These are phyloP conservation scores for Microdochium bolleyi DNA, from an alignment of 2,329 filamentous ascomycete genomes.

Conservation along the genomic window DNA sequence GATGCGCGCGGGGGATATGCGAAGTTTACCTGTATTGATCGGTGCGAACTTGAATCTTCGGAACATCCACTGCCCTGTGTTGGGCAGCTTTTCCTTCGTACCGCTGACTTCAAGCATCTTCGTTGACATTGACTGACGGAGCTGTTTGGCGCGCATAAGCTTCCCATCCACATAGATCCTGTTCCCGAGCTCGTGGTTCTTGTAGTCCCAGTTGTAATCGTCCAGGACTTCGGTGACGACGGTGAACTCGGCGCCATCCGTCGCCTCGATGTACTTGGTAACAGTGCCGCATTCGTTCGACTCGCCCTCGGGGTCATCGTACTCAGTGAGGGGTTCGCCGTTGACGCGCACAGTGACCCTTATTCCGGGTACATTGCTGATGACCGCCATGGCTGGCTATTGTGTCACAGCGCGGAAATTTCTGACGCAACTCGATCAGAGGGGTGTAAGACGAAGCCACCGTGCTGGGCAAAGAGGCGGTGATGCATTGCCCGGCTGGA, in stretches of 20 bases:
- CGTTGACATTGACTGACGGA: neutral
- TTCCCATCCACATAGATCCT: constrained; percentile 13
- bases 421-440: neutral
- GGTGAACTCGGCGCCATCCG: constrained; percentile 15
- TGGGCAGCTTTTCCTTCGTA: neutral
- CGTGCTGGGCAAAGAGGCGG: neutral
- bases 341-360: constrained; percentile 12
- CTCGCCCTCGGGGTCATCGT: constrained; percentile 13
- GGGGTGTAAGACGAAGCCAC: no score
- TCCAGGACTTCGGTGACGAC: constrained; percentile 8
- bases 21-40: constrained; percentile 14
- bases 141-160: constrained; percentile 1
- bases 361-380: constrained; percentile 14
- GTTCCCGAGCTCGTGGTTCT: constrained; percentile 9
- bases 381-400: constrained; percentile 13
- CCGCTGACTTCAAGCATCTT: neutral
- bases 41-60: constrained; percentile 16
- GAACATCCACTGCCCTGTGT: constrained; percentile 2
- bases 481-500: neutral
- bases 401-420: neutral
- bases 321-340: constrained; percentile 10
- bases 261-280: constrained; percentile 20
- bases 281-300: constrained; percentile 5
- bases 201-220: constrained; percentile 16
- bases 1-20: neutral